These are phyloP conservation scores for Colletotrichum musicola DNA, from an alignment of 2,329 filamentous ascomycete species.

Conservation along the genomic window DNA sequence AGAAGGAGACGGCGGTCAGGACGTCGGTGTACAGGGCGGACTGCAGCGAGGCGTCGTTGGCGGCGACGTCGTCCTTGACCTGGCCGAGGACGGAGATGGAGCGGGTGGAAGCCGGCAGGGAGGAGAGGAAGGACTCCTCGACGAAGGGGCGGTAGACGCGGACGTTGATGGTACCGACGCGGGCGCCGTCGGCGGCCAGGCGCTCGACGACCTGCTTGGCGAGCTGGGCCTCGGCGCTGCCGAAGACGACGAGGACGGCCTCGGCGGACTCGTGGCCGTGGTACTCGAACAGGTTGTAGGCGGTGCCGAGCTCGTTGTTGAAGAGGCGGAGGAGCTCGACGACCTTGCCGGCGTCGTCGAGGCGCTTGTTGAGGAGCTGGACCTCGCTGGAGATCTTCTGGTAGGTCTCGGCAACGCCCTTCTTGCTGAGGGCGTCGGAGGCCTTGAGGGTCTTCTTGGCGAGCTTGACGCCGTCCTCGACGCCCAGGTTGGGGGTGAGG, in stretches of 20 bases:
- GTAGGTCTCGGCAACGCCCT: slow-evolving; percentile 77
- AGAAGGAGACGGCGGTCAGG: slow-evolving; percentile 85
- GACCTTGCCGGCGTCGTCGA: slow-evolving; percentile 78
- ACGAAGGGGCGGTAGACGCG: slow-evolving; percentile 95
- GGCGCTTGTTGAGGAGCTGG: slow-evolving; percentile 75
- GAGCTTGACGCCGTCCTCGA: slow-evolving; percentile 88
- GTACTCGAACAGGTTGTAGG: slow-evolving; percentile 96
- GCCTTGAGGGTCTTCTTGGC: slow-evolving; percentile 86
- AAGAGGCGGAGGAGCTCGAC: slow-evolving; percentile 78
- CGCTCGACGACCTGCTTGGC: slow-evolving; percentile 83
- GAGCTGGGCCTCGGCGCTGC: slow-evolving; percentile 89
- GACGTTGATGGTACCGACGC: slow-evolving; percentile 90
- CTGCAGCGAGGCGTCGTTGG: slow-evolving; percentile 80
- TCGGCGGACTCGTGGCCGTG: slow-evolving; percentile 84
- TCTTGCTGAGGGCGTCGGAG: slow-evolving; percentile 81
- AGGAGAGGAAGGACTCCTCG: slow-evolving; percentile 91
- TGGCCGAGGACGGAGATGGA: slow-evolving; percentile 90
- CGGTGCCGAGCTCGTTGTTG: slow-evolving; percentile 93
- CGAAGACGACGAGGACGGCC: slow-evolving; percentile 90
- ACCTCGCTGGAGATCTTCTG: slow-evolving; percentile 73
- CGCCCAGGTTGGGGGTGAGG: slow-evolving; percentile 83
- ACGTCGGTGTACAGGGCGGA: slow-evolving; percentile 96
- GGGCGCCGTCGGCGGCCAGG: slow-evolving; percentile 78
- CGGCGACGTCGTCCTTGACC: slow-evolving; percentile 79
- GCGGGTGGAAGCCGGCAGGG: slow-evolving; percentile 80